phyloP scores from a whole-genome alignment of 495 filamentous ascomycete genomes.

The Beverwykella pulmonaria region DNA sequence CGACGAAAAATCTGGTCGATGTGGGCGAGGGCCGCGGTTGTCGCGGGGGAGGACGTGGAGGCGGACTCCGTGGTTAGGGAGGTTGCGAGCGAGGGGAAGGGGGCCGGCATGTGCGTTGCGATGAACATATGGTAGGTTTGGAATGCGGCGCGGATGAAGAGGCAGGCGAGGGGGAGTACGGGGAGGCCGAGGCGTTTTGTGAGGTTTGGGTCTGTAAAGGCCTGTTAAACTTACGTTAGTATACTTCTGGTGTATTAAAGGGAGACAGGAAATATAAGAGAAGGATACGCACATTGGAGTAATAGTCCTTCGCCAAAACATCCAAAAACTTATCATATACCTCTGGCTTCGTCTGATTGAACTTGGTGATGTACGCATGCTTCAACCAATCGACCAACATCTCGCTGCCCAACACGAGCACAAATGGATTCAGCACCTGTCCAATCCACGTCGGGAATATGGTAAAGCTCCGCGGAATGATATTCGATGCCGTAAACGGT shows the following conservation, averaged over 20 bases:
- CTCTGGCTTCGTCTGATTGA: constrained; percentile 90
- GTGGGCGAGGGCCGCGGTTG: constrained; percentile 70
- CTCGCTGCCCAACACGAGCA: constrained; percentile 91
- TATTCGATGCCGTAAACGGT: constrained; percentile 58
- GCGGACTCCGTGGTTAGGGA: constrained; percentile 60
- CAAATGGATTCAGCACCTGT: constrained; percentile 86
- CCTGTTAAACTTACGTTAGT: constrained; percentile 51
- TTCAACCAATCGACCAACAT: constrained; percentile 98
- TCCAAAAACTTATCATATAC: constrained; percentile 90
- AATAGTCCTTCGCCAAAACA: constrained; percentile 94
- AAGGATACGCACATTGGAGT: constrained; percentile 68
- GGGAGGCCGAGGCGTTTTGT: constrained; percentile 89
- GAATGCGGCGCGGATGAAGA: constrained; percentile 91
- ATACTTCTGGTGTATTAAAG: not conserved
- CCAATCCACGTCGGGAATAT: constrained; percentile 85
- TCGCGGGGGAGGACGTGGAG: constrained; percentile 62
- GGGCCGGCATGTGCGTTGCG: constrained; percentile 75
- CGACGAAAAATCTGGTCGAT: constrained; percentile 74
- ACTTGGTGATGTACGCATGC: constrained; percentile 96
- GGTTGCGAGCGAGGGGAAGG: constrained; percentile 70
- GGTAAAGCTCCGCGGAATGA: constrained; percentile 84
- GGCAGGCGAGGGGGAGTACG: constrained; percentile 86
- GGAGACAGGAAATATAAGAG: constrained; percentile 7
- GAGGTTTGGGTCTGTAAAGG: constrained; percentile 85
- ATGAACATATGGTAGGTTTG: constrained; percentile 99